phyloP scores from a whole-genome alignment of 345 rosid genomes.

The Lepidium didymum region DNA sequence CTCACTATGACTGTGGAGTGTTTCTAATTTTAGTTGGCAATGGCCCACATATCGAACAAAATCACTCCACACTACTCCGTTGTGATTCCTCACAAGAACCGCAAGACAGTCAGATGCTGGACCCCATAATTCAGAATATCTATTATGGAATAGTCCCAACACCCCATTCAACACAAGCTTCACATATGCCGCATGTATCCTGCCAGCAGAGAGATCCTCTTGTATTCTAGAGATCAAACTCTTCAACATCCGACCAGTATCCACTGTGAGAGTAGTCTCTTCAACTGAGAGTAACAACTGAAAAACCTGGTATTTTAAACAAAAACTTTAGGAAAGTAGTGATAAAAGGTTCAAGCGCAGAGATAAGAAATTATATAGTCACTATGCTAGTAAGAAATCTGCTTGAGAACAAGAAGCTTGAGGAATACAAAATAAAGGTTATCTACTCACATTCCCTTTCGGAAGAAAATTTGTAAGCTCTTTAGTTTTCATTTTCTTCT shows the following conservation, averaged over 20 bases:
- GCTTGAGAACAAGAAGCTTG: not conserved
- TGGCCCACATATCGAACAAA: constrained; percentile 43
- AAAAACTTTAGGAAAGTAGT: not conserved
- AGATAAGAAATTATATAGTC: not conserved
- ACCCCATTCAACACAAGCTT: constrained; percentile 60
- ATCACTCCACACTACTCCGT: constrained; percentile 52
- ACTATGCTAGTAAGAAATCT: constrained; percentile 3
- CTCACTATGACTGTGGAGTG: constrained; percentile 29
- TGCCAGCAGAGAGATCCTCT: constrained; percentile 55
- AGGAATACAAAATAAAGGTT: constrained; percentile 4
- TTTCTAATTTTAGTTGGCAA: constrained; percentile 38
- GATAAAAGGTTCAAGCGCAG: not conserved
- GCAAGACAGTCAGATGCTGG: constrained; percentile 74
- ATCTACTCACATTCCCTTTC: constrained; percentile 46
- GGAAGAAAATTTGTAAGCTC: constrained; percentile 23
- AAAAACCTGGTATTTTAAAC: constrained; percentile 53
- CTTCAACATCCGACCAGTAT: constrained; percentile 57
- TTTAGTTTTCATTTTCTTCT: constrained; percentile 44
- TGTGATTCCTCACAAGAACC: constrained; percentile 47
- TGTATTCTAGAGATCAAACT: constrained; percentile 54
- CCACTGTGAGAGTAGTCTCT: constrained; percentile 52
- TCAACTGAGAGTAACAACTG: constrained; percentile 56
- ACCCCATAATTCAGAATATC: constrained; percentile 58
- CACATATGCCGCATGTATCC: constrained; percentile 47
- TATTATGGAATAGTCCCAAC: constrained; percentile 67